phyloP scores from a whole-genome alignment of 2,329 filamentous ascomycete genomes.

The Paraphoma sp. region DNA sequence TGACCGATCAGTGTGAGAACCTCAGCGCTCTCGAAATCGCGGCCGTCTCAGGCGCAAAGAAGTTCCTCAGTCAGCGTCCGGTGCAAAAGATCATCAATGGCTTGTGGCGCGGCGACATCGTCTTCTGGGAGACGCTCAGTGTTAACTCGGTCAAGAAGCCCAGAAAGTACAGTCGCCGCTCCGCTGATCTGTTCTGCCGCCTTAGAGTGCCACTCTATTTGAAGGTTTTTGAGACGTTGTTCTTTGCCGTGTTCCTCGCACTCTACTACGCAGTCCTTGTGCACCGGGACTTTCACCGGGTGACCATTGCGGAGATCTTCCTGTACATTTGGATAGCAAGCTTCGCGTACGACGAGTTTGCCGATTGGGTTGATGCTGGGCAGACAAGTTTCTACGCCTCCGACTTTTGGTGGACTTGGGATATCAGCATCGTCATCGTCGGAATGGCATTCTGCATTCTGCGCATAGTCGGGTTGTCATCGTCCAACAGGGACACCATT shows the following conservation, averaged over 20 bases:
- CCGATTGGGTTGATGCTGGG: slow-evolving; percentile 80
- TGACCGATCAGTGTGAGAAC: slow-evolving; percentile 75
- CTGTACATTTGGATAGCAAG: slow-evolving; percentile 87
- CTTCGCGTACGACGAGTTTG: slow-evolving; percentile 81
- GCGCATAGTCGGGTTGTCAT: slow-evolving; percentile 70
- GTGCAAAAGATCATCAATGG: slow-evolving; percentile 85
- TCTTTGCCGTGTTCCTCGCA: slow-evolving; percentile 77
- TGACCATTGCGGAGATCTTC: slow-evolving; percentile 73
- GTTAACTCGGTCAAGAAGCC: slow-evolving; percentile 77
- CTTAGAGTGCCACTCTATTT: slow-evolving; percentile 82
- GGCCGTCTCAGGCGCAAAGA: slow-evolving; percentile 80
- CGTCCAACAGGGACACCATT: slow-evolving; percentile 67
- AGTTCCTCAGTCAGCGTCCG: slow-evolving; percentile 79
- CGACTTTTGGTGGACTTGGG: slow-evolving; percentile 45
- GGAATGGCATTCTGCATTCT: slow-evolving; percentile 74
- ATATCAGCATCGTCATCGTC: slow-evolving; percentile 70
- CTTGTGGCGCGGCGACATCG: slow-evolving; percentile 82
- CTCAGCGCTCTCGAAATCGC: slow-evolving; percentile 90
- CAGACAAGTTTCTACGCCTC: slow-evolving; percentile 68
- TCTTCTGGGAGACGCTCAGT: slow-evolving; percentile 84
- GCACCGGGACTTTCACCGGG: slow-evolving; percentile 68
- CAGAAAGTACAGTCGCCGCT: slow-evolving; percentile 71
- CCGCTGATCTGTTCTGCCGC: slow-evolving; percentile 62
- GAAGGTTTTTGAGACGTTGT: slow-evolving; percentile 82
- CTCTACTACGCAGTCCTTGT: slow-evolving; percentile 89